These are phyloP conservation scores for Scheffersomyces stambukii DNA, from an alignment of 1,139 yeast genomes.

Conservation along the genomic window DNA sequence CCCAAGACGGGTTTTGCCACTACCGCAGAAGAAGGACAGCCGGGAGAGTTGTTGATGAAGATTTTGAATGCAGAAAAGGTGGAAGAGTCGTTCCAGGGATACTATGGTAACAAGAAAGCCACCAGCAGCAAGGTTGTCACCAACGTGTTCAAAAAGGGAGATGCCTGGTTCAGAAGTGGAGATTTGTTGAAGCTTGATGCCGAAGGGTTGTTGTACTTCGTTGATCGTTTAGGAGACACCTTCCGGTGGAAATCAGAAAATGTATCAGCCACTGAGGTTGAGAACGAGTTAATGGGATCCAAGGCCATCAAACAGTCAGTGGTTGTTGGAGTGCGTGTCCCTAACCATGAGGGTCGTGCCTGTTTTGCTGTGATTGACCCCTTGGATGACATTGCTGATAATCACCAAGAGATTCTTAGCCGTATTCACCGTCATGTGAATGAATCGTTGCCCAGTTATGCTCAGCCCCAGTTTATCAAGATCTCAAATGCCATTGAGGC, in stretches of 20 bases:
- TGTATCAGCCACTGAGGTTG: constrained; percentile 92
- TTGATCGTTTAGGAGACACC: constrained; percentile 93
- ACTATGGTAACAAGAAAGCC: constrained; percentile 75
- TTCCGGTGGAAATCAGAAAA: constrained; percentile 97
- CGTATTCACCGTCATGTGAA: constrained; percentile 33
- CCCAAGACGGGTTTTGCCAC: constrained; percentile 59
- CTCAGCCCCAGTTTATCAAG: constrained; percentile 81
- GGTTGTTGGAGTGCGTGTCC: constrained; percentile 86
- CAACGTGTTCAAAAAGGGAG: constrained; percentile 79
- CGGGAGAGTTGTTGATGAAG: constrained; percentile 85
- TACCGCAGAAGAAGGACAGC: constrained; percentile 46
- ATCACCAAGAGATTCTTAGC: constrained; percentile 28
- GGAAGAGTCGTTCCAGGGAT: constrained; percentile 83
- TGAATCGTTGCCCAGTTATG: constrained; percentile 71
- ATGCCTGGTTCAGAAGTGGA: constrained; percentile 89
- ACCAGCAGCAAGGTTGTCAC: constrained; percentile 69
- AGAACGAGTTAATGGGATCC: constrained; percentile 62
- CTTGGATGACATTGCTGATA: constrained; percentile 22
- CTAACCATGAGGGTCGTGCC: constrained; percentile 91
- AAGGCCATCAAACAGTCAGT: constrained; percentile 60
- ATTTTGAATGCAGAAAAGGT: constrained; percentile 61
- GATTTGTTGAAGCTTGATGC: constrained; percentile 72
- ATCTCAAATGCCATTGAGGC: constrained; percentile 58
- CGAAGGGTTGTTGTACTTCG: constrained; percentile 73
- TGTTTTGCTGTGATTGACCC: constrained; percentile 81